Base-by-base conservation (phyloP, 371 early-diverging fungal genomes). In the Catenaria anguillulae region DNA sequence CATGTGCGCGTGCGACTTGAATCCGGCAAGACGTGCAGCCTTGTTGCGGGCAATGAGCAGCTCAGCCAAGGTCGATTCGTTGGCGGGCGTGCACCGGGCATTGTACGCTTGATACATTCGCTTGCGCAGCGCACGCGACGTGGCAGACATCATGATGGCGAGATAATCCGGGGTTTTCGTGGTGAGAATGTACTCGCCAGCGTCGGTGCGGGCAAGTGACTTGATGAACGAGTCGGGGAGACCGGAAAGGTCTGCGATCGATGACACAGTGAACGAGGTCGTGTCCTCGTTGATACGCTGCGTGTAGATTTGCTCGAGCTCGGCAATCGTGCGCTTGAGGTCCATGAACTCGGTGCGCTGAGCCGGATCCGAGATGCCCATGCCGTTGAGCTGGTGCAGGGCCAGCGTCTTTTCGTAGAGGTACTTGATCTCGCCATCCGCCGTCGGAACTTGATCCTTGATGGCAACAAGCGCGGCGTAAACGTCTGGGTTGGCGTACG, bases 251-350 rank as follows among this genome's bases (percentile, higher is more conserved):
- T 45, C 55, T 33, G 24, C 24, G 6, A 35, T 35, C 19, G 10
- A 23, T 13, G 8, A 13, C 45, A 17, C 45, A 12, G 8, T 21
- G 45, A 43, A 17, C 45, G 4, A 19, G 26, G 62, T 61, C 13
- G 62, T 61, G 26, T 61, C 62, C 29, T 62, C 63, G 50, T 62
- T 62, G 33, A 62, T 62, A 33, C n/a, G 31, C 50, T 62, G 63
- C 45, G 62, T 62, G 36, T 45, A 62, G 26, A 24, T 36, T 21
- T 54, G 33, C 50, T 62, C 63, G 23, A 62, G 29, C 24, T 62
- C 34, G 21, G 63, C 50, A 23, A 62, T 62, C 26, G 8, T 8
- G 2, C 15, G 3, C 42, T 62, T 62, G n/a, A 62, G n/a, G 17
- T 12, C 24, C 6, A 23, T 15, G 24, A 62, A 58, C 26, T 40